Evolutionary conservation across 257 asterid genomes (phyloP).

Genomic region (Solanum sitiens): DNA sequence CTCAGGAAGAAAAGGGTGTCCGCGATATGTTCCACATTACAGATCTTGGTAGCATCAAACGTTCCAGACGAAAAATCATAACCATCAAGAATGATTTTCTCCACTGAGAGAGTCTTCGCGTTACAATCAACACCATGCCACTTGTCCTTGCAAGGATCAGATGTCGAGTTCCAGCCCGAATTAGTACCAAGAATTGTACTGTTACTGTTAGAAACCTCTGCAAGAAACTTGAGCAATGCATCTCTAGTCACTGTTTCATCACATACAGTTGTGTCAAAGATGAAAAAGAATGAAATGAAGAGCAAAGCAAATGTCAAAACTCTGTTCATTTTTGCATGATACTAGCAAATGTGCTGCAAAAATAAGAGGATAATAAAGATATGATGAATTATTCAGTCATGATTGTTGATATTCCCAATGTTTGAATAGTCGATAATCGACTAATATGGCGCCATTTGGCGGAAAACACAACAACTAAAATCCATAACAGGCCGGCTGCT

Average conservation of each 20-base stretch:
- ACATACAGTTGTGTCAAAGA: conserved; percentile 4
- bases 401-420: not conserved
- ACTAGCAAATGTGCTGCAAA: not conserved
- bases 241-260: conserved; percentile 18
- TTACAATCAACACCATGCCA: conserved; percentile 50
- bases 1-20: conserved; percentile 18
- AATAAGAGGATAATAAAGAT: not conserved
- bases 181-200: not conserved
- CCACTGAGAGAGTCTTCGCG: not conserved
- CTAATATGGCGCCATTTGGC: not conserved
- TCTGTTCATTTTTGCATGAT: conserved; percentile 20
- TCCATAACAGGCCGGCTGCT: not conserved
- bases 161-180: conserved; percentile 41
- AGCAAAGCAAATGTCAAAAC: conserved; percentile 8
- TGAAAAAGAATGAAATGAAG: conserved; percentile 16
- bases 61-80: conserved; percentile 21
- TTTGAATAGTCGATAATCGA: not conserved
- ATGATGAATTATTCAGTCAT: not conserved
- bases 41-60: conserved; percentile 27
- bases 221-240: conserved; percentile 25
- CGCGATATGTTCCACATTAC: conserved; percentile 20
- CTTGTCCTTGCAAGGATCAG: conserved; percentile 26
- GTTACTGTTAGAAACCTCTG: conserved; percentile 23
- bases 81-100: conserved; percentile 25
- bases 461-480: not conserved